Evolutionary conservation across 352 stramenopile species (phyloP).

Genomic region (Phytophthora kernoviae): DNA sequence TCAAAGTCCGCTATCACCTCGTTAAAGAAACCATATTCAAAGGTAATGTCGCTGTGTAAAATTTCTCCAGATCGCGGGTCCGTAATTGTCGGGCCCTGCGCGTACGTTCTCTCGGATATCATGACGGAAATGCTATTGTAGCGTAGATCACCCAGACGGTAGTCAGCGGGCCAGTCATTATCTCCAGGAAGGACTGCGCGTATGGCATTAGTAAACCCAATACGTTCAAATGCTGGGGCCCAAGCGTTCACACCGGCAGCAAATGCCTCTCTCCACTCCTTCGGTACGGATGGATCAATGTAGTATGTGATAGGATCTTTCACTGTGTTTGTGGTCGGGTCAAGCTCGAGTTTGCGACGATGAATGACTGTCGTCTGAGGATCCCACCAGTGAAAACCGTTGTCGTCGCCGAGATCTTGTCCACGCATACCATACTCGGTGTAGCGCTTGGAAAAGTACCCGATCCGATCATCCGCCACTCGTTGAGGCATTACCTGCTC

Average conservation of each 20-base stretch:
- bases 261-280: constrained; percentile 68
- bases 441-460: constrained; percentile 80
- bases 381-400: constrained; percentile 62
- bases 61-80: constrained; percentile 88
- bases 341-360: constrained; percentile 60
- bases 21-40: constrained; percentile 89
- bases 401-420: constrained; percentile 26
- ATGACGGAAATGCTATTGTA: constrained; percentile 89
- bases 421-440: constrained; percentile 56
- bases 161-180: constrained; percentile 77
- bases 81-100: constrained; percentile 63
- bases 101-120: constrained; percentile 81
- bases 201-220: constrained; percentile 78
- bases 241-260: constrained; percentile 73
- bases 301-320: constrained; percentile 76
- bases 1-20: constrained; percentile 63
- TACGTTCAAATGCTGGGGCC: constrained; percentile 73
- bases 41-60: constrained; percentile 85
- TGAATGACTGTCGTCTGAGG: constrained; percentile 71
- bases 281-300: constrained; percentile 83
- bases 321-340: constrained; percentile 37
- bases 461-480: constrained; percentile 76
- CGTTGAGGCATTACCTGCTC: constrained; percentile 57
- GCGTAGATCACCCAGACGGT: constrained; percentile 82
- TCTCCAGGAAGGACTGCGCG: constrained; percentile 68